Percentiles rank a stretch among this genome's conserved stretches.
phyloP scores from a whole-genome alignment of 805 yeast species.

The Saccharomycopsis babjevae region DNA sequence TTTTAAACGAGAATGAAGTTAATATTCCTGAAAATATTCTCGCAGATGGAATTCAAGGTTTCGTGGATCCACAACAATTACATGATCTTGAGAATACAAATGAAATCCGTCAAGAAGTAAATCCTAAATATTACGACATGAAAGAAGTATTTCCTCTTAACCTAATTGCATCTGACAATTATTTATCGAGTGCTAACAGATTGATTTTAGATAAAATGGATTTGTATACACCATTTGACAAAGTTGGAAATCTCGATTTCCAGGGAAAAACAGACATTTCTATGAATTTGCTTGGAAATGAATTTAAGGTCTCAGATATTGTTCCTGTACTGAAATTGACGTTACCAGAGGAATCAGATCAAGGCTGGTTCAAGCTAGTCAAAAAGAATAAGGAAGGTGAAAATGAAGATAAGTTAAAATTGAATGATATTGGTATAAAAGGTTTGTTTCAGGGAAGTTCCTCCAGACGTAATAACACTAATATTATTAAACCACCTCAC shows the following conservation, averaged over 20 bases:
- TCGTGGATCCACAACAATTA: background rate
- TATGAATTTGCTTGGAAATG: constrained; percentile 23
- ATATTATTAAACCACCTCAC: constrained; percentile 63
- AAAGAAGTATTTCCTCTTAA: constrained; percentile 32
- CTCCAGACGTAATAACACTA: background rate
- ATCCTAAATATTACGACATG: background rate
- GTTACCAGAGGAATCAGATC: constrained; percentile 54
- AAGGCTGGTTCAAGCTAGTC: constrained; percentile 49
- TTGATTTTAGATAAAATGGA: constrained; percentile 40
- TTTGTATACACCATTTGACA: constrained; percentile 30
- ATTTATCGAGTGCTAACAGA: constrained; percentile 36
- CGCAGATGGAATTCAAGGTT: background rate
- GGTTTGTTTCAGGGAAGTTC: constrained; percentile 36
- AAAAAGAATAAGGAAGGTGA: constrained; percentile 32
- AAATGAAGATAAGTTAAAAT: background rate
- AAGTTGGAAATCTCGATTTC: background rate
- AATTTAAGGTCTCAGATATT: constrained; percentile 25
- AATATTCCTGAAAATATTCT: background rate
- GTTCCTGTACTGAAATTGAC: constrained; percentile 59
- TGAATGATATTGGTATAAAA: constrained; percentile 16
- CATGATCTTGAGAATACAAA: background rate
- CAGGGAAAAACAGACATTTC: constrained; percentile 9
- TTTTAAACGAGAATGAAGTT: background rate
- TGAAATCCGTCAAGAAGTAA: background rate
- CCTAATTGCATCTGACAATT: constrained; percentile 32